These are phyloP conservation scores for Zangia roseola DNA, from an alignment of 768 basidiomycete species.

Conservation along the genomic window DNA sequence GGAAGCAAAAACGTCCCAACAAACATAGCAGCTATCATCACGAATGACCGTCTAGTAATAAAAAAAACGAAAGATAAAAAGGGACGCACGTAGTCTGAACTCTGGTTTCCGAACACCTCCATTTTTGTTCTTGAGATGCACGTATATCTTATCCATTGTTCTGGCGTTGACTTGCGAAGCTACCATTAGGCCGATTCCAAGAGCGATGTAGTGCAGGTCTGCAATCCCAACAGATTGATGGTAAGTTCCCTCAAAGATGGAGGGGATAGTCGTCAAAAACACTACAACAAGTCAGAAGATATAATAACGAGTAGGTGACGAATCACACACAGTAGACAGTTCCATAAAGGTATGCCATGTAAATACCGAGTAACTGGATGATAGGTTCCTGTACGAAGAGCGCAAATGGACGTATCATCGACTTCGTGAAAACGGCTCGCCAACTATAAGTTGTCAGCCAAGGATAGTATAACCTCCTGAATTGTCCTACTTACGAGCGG, in stretches of 20 bases:
- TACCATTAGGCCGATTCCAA: slow-evolving; percentile 58
- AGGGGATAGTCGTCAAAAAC: slow-evolving; percentile 63
- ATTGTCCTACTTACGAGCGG: slow-evolving; percentile 40
- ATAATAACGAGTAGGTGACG: not conserved
- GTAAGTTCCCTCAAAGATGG: slow-evolving; percentile 57
- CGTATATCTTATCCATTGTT: slow-evolving; percentile 54
- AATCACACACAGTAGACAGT: slow-evolving; percentile 49
- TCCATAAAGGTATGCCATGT: slow-evolving; percentile 72
- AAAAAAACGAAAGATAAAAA: not conserved
- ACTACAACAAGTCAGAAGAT: slow-evolving; percentile 38
- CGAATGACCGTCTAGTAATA: slow-evolving; percentile 11
- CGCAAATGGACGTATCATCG: slow-evolving; percentile 66
- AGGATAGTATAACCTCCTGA: not conserved
- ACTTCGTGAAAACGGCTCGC: slow-evolving; percentile 47
- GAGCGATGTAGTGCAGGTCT: slow-evolving; percentile 68
- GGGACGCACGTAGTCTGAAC: slow-evolving; percentile 44
- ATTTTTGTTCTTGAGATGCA: slow-evolving; percentile 48
- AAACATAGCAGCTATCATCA: slow-evolving; percentile 51
- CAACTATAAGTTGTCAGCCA: slow-evolving; percentile 37
- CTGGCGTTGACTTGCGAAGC: slow-evolving; percentile 56
- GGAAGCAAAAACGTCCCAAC: slow-evolving; percentile 61
- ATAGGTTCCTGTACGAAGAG: slow-evolving; percentile 63
- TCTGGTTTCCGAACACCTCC: slow-evolving; percentile 57
- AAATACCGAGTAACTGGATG: slow-evolving; percentile 62
- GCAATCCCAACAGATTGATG: slow-evolving; percentile 54